A percentile compares a stretch with the other conserved stretches of the same genome.
These are phyloP conservation scores for Benincasa hispida DNA, from an alignment of 306 rosid species.

Conservation along the genomic window DNA sequence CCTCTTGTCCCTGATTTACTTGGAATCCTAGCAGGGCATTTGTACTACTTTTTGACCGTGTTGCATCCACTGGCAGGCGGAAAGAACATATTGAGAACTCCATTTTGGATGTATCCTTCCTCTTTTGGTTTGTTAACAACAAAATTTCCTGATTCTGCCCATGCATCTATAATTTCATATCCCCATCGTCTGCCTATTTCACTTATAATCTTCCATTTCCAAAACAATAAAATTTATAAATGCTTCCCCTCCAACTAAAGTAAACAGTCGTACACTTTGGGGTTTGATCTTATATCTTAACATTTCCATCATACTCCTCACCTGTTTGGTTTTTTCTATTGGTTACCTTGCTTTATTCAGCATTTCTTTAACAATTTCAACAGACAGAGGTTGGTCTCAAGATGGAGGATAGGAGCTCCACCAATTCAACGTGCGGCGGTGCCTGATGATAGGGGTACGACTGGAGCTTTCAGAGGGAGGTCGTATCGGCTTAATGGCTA, in stretches of 20 bases:
- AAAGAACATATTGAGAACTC: slow-evolving; percentile 62
- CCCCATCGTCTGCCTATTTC: background rate
- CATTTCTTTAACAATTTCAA: slow-evolving; percentile 31
- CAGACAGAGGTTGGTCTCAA: slow-evolving; percentile 61
- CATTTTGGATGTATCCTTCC: slow-evolving; percentile 93
- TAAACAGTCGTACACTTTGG: background rate
- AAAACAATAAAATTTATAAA: no score
- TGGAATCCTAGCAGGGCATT: slow-evolving; percentile 92
- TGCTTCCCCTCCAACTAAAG: background rate
- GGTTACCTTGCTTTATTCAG: background rate
- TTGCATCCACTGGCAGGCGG: slow-evolving; percentile 92
- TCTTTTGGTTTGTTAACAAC: background rate
- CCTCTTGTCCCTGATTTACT: slow-evolving; percentile 47
- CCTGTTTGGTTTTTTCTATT: background rate
- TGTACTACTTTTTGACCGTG: slow-evolving; percentile 87
- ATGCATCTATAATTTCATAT: background rate
- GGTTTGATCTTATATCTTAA: background rate
- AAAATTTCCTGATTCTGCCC: background rate
- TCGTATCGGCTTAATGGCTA: slow-evolving; percentile 54
- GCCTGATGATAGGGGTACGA: slow-evolving; percentile 39
- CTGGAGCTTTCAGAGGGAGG: slow-evolving; percentile 76
- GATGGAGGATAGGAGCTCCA: slow-evolving; percentile 71
- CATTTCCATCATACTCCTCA: background rate
- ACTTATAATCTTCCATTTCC: background rate
- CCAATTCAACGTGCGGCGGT: slow-evolving; percentile 26